phyloP scores from a whole-genome alignment of 495 filamentous ascomycete species.

The Penicillium steckii region DNA sequence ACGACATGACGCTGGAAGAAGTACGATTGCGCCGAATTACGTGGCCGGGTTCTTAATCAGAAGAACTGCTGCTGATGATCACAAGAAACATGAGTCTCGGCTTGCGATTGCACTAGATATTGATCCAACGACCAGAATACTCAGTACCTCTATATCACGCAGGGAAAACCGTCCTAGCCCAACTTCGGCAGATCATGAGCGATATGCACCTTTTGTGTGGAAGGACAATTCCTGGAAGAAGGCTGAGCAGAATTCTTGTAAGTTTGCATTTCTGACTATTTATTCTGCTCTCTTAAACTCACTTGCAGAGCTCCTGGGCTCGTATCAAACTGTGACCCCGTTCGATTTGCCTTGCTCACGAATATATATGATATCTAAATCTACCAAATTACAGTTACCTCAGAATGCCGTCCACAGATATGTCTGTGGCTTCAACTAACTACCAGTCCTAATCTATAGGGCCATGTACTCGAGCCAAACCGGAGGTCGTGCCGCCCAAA shows the following conservation, averaged over 20 bases:
- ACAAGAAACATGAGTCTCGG: conserved; percentile 69
- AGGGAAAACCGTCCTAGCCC: conserved; percentile 23
- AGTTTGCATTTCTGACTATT: conserved; percentile 19
- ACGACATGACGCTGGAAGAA: conserved; percentile 61
- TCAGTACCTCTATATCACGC: conserved; percentile 39
- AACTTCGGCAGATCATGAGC: conserved; percentile 32
- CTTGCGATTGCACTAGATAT: conserved; percentile 83
- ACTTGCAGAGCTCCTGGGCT: no score
- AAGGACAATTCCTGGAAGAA: conserved; percentile 61
- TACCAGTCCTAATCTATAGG: conserved; percentile 17
- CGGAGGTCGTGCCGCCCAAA: conserved; percentile 55
- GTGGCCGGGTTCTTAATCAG: conserved; percentile 63
- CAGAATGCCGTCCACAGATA: neutral
- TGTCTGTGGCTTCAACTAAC: conserved; percentile 9
- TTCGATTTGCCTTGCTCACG: no score
- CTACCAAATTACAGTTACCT: neutral
- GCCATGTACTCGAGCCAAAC: conserved; percentile 12
- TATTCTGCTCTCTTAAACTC: no score
- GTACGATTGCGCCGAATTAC: conserved; percentile 74
- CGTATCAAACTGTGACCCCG: no score
- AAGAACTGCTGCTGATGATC: conserved; percentile 54
- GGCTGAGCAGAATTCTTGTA: conserved; percentile 48
- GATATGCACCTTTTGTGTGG: conserved; percentile 45
- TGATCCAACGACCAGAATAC: conserved; percentile 61
- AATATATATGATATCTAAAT: neutral